These are phyloP conservation scores for Phanerochaete carnosa DNA, from an alignment of 768 basidiomycete genomes.

Conservation along the genomic window DNA sequence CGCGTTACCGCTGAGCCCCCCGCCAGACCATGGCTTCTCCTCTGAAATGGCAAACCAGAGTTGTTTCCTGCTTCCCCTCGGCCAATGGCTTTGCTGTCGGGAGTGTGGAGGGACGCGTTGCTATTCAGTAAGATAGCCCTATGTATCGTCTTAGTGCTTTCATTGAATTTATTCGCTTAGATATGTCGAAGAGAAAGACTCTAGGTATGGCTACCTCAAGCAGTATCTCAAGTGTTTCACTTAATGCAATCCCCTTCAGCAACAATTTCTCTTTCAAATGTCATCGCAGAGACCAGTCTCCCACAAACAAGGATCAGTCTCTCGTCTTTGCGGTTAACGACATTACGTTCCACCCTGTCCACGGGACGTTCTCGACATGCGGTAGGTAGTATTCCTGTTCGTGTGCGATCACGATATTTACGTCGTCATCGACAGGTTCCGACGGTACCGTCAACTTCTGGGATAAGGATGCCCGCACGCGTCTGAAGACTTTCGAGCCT, in stretches of 20 bases:
- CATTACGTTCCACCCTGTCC: constrained; percentile 51
- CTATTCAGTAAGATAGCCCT: constrained; percentile 76
- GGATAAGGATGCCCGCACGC: constrained; percentile 90
- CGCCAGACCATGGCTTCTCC: constrained; percentile 76
- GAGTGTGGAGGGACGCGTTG: constrained; percentile 88
- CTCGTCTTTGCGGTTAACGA: constrained; percentile 55
- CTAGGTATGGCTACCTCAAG: constrained; percentile 37
- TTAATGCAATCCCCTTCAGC: constrained; percentile 16
- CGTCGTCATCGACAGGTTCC: constrained; percentile 37
- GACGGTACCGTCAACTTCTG: constrained; percentile 90
- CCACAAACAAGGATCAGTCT: constrained; percentile 35
- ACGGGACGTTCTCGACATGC: constrained; percentile 48
- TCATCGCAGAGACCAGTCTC: constrained; percentile 35
- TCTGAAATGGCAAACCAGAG: constrained; percentile 91
- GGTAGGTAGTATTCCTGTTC: constrained; percentile 23
- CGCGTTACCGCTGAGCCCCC: not conserved
- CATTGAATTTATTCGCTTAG: constrained; percentile 30
- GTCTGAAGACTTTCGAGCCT: constrained; percentile 83
- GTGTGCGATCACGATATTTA: not conserved
- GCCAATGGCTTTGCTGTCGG: constrained; percentile 81
- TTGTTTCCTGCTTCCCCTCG: constrained; percentile 78
- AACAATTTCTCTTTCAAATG: constrained; percentile 62
- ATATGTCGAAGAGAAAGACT: constrained; percentile 85
- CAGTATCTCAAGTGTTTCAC: too few species aligned
- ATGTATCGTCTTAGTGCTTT: not conserved